These are phyloP conservation scores for Paramecium primaurelia DNA, from an alignment of 73 alveolate genomes.

Conservation along the genomic window DNA sequence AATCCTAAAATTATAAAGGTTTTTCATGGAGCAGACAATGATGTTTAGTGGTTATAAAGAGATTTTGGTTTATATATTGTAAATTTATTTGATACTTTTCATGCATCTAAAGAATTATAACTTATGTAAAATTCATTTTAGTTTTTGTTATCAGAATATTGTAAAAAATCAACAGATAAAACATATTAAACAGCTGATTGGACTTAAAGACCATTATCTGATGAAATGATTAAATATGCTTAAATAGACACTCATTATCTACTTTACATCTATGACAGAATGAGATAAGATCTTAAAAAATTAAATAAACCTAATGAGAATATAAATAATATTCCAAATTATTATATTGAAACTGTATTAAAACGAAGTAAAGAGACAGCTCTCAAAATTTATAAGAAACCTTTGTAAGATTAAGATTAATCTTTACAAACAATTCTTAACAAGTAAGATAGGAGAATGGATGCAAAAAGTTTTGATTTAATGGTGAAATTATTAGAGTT, in stretches of 20 bases:
- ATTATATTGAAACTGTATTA: slow-evolving; percentile 27
- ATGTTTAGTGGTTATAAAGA: slow-evolving; percentile 95
- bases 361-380: slow-evolving; percentile 22
- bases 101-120: slow-evolving; percentile 77
- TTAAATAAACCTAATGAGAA: neutral
- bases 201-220: slow-evolving; percentile 90
- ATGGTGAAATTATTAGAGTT: slow-evolving; percentile 64
- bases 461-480: slow-evolving; percentile 46
- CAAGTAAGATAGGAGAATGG: slow-evolving; percentile 39
- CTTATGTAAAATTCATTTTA: slow-evolving; percentile 72
- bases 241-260: slow-evolving; percentile 96
- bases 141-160: slow-evolving; percentile 70
- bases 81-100: slow-evolving; percentile 93
- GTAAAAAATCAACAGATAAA: slow-evolving; percentile 90
- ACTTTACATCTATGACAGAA: slow-evolving; percentile 90
- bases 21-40: slow-evolving; percentile 94
- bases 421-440: neutral
- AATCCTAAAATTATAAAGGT: slow-evolving; percentile 88
- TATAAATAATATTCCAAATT: neutral
- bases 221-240: slow-evolving; percentile 95
- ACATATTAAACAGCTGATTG: slow-evolving; percentile 96
- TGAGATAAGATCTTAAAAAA: slow-evolving; percentile 69
- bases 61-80: slow-evolving; percentile 91
- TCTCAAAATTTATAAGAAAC: slow-evolving; percentile 34
- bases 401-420: slow-evolving; percentile 53